phyloP scores from a whole-genome alignment of 441 rosid genomes.

The Gossypium davidsonii region DNA sequence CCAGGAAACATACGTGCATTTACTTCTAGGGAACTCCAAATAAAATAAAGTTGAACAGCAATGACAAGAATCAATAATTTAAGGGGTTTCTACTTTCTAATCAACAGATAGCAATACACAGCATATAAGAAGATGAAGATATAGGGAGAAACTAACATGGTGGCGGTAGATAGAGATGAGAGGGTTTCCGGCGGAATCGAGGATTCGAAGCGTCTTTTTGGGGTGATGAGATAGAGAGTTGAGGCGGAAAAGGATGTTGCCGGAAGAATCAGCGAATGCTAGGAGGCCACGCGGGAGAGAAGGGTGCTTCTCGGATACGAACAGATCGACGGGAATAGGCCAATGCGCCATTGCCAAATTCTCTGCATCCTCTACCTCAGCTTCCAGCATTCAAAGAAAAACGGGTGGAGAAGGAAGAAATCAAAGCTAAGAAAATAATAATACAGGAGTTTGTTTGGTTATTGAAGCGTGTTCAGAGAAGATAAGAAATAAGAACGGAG shows the following conservation, averaged over 20 bases:
- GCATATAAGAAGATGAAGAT: no score
- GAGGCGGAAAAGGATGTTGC: conserved; percentile 37
- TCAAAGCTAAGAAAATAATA: not conserved
- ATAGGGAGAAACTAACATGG: conserved; percentile 31
- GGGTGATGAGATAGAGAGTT: conserved; percentile 7
- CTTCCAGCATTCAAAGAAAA: not conserved
- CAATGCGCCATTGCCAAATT: conserved; percentile 9
- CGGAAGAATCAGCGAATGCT: conserved; percentile 58
- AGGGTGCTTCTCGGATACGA: conserved; percentile 56
- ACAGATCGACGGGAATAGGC: conserved; percentile 60
- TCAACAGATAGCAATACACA: not conserved
- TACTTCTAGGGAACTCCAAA: not conserved
- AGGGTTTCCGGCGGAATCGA: conserved; percentile 44
- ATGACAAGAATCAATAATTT: no score
- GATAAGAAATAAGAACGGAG: not conserved
- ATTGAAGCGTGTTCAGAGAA: not conserved
- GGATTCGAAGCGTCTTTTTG: conserved; percentile 19
- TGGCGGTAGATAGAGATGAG: conserved; percentile 41
- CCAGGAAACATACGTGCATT: conserved; percentile 12
- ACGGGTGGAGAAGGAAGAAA: not conserved
- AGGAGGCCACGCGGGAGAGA: conserved; percentile 45
- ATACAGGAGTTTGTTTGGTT: not conserved
- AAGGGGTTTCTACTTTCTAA: not conserved
- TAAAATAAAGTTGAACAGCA: not conserved
- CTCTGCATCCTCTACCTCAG: not conserved